phyloP scores from a whole-genome alignment of 1,284 basidiomycete genomes.

The Fomitiporia mediterranea region DNA sequence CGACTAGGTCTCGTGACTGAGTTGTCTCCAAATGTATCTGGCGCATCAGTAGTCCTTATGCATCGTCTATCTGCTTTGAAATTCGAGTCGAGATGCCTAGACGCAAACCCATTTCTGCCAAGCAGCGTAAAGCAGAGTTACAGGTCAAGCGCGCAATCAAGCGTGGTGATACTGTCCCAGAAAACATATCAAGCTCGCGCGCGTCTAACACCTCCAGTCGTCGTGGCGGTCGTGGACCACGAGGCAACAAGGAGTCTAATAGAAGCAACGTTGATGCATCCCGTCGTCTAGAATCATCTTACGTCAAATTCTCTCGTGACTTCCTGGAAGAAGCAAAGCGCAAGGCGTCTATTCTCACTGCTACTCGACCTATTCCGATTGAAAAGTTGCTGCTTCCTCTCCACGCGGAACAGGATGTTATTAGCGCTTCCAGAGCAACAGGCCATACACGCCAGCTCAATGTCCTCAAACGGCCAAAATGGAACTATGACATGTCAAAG shows the following conservation, averaged over 20 bases:
- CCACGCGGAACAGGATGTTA: constrained; percentile 23
- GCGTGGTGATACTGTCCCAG: constrained; percentile 60
- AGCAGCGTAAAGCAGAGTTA: constrained; percentile 66
- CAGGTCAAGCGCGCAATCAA: constrained; percentile 79
- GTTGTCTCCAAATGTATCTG: background rate
- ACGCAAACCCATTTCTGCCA: constrained; percentile 56
- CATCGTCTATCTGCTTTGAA: background rate
- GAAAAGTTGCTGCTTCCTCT: constrained; percentile 41
- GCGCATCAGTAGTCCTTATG: background rate
- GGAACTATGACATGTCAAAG: constrained; percentile 79
- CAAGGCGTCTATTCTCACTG: constrained; percentile 49
- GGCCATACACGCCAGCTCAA: constrained; percentile 24
- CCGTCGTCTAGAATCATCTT: constrained; percentile 64
- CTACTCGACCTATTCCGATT: constrained; percentile 56
- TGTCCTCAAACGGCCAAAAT: constrained; percentile 60
- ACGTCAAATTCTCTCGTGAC: constrained; percentile 55
- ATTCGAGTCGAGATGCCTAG: constrained; percentile 40
- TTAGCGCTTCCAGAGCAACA: constrained; percentile 19
- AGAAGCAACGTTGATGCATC: constrained; percentile 20
- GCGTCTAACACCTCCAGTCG: constrained; percentile 12
- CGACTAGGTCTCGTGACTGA: background rate
- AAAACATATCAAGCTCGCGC: constrained; percentile 33
- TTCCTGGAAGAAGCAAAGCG: constrained; percentile 63
- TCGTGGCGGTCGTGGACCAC: constrained; percentile 6
- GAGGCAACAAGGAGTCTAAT: constrained; percentile 12